Evolutionary conservation across 2,329 filamentous ascomycete genomes (phyloP).

Genomic region (Coleophoma cylindrospora): DNA sequence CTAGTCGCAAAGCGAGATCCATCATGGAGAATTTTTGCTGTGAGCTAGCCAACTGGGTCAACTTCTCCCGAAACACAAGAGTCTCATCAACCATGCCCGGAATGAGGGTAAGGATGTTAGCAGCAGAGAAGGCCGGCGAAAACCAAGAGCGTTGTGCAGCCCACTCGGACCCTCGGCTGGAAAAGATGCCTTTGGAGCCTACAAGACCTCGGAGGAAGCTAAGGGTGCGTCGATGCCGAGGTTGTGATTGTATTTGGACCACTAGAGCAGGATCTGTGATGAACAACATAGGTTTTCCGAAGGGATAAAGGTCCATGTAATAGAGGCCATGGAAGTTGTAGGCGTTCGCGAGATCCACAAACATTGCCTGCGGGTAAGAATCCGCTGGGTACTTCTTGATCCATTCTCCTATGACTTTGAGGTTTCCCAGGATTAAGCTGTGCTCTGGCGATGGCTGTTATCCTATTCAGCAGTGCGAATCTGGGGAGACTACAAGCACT

Average conservation of each 20-base stretch:
- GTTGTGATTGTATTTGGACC: slow-evolving; percentile 4
- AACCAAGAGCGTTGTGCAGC: slow-evolving; percentile 10
- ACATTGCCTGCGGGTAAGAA: slow-evolving; percentile 7
- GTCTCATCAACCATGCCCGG: slow-evolving; percentile 12
- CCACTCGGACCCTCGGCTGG: slow-evolving; percentile 8
- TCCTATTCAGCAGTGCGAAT: not conserved
- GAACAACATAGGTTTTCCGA: slow-evolving; percentile 7
- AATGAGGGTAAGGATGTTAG: slow-evolving; percentile 8
- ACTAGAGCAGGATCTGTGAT: slow-evolving; percentile 10
- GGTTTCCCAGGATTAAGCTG: slow-evolving; percentile 9
- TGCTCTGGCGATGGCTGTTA: slow-evolving; percentile 11
- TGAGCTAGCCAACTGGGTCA: slow-evolving; percentile 7
- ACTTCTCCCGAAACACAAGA: slow-evolving; percentile 12
- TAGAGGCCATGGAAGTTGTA: slow-evolving; percentile 12
- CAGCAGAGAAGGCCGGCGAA: slow-evolving; percentile 6
- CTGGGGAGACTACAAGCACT: not conserved
- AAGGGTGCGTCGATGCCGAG: slow-evolving; percentile 6
- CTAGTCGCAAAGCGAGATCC: slow-evolving; percentile 6
- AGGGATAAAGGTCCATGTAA: slow-evolving; percentile 17
- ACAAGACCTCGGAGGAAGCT: slow-evolving; percentile 6
- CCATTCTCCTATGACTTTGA: slow-evolving; percentile 10
- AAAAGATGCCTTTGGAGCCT: slow-evolving; percentile 10
- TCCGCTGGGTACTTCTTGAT: slow-evolving; percentile 9
- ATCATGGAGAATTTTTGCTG: slow-evolving; percentile 8
- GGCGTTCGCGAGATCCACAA: slow-evolving; percentile 7